Percentiles rank a stretch among this genome's conserved stretches.
These are phyloP conservation scores for Trypanosoma conorhini DNA, from an alignment of 208 protist genomes.

Conservation along the genomic window DNA sequence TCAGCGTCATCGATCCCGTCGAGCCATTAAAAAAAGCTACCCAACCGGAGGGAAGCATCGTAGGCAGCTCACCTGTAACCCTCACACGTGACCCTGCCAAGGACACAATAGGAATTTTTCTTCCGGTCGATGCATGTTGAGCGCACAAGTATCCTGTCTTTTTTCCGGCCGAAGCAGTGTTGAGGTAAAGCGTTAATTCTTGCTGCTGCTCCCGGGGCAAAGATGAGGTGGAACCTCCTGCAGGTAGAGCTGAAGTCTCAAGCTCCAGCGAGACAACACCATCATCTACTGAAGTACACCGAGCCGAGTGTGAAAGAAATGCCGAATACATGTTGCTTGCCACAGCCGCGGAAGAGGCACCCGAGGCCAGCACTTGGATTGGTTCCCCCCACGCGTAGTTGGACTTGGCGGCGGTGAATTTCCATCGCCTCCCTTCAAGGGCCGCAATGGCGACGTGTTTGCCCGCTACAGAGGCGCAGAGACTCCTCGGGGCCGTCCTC, in stretches of 20 bases:
- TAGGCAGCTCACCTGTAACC: neutral
- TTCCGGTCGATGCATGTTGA: constrained; percentile 6
- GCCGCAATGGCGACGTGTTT: constrained; percentile 39
- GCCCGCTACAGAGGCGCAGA: constrained; percentile 48
- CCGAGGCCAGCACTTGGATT: constrained; percentile 39
- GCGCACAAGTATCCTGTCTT: constrained; percentile 23
- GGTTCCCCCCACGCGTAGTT: constrained; percentile 26
- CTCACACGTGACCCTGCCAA: constrained; percentile 1
- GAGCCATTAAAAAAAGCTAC: constrained; percentile 20
- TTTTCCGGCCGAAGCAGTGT: constrained; percentile 11
- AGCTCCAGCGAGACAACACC: constrained; percentile 8
- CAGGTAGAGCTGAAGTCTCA: constrained; percentile 24
- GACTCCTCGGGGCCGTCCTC: constrained; percentile 43
- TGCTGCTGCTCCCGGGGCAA: neutral
- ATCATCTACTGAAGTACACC: constrained; percentile 31
- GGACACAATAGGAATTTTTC: constrained; percentile 3
- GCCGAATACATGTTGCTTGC: constrained; percentile 41
- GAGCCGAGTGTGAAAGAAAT: constrained; percentile 39
- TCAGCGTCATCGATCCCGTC: constrained; percentile 11
- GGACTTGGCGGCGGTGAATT: constrained; percentile 28
- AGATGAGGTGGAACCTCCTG: constrained; percentile 24
- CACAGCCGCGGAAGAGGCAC: constrained; percentile 42
- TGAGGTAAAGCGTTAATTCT: constrained; percentile 16
- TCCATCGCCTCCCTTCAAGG: constrained; percentile 29
- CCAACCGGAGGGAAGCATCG: neutral